phyloP scores from a whole-genome alignment of 2,329 filamentous ascomycete species.

The Aspergillus niger region DNA sequence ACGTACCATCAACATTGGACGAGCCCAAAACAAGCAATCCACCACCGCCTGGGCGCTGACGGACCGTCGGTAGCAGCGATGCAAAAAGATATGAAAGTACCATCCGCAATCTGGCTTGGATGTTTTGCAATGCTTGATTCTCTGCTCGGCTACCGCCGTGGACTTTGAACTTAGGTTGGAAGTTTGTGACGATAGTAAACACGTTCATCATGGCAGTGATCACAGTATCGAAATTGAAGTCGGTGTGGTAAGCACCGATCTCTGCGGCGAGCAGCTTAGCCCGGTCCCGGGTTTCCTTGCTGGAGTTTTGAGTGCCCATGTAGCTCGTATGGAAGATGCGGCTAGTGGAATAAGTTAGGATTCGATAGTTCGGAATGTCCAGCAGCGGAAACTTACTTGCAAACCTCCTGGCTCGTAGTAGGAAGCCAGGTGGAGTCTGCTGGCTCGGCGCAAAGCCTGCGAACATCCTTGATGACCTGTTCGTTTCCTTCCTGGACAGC shows the following conservation, averaged over 20 bases:
- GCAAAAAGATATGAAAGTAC: conserved; percentile 66
- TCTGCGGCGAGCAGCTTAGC: conserved; percentile 59
- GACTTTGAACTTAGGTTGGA: conserved; percentile 63
- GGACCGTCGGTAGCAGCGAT: conserved; percentile 62
- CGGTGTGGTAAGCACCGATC: conserved; percentile 73
- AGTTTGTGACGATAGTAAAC: conserved; percentile 60
- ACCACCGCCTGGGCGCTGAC: conserved; percentile 59
- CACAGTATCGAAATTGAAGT: conserved; percentile 72
- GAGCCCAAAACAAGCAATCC: conserved; percentile 66
- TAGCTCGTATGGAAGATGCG: conserved; percentile 65
- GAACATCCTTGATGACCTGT: conserved; percentile 58
- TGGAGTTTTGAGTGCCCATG: conserved; percentile 71
- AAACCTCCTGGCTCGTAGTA: conserved; percentile 62
- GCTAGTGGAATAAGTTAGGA: conserved; percentile 15
- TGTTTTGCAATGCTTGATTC: conserved; percentile 68
- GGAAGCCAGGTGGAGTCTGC: conserved; percentile 54
- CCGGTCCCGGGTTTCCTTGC: conserved; percentile 65
- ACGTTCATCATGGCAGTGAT: conserved; percentile 63
- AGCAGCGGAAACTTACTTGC: conserved; percentile 33
- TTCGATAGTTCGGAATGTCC: neutral
- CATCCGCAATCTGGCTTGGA: conserved; percentile 68
- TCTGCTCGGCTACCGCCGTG: conserved; percentile 64
- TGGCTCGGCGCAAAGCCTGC: conserved; percentile 54
- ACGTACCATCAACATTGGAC: conserved; percentile 61
- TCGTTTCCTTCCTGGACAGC: conserved; percentile 38